phyloP scores from a whole-genome alignment of 2,329 filamentous ascomycete genomes.

The Beauveria scarabaeidicola region DNA sequence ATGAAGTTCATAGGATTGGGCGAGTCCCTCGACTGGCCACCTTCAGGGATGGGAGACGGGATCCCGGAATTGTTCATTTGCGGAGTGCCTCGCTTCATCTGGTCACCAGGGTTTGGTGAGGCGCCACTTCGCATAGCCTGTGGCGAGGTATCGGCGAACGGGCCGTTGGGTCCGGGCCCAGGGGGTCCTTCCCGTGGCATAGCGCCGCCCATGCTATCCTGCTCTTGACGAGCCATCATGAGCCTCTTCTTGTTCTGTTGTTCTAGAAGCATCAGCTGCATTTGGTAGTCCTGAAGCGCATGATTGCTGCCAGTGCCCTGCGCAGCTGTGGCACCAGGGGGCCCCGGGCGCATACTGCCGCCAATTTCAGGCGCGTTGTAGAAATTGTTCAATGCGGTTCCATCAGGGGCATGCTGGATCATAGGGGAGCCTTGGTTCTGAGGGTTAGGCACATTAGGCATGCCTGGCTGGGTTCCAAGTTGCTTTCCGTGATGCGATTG shows the following conservation, averaged over 20 bases:
- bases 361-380: slow-evolving; percentile 58
- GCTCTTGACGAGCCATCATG: slow-evolving; percentile 74
- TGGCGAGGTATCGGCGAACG: slow-evolving; percentile 63
- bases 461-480: slow-evolving; percentile 66
- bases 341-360: slow-evolving; percentile 49
- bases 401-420: slow-evolving; percentile 66
- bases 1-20: slow-evolving; percentile 59
- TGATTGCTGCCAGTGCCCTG: slow-evolving; percentile 55
- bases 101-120: slow-evolving; percentile 68
- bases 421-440: slow-evolving; percentile 74
- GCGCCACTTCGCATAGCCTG: slow-evolving; percentile 60
- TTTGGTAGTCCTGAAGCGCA: slow-evolving; percentile 78
- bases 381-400: slow-evolving; percentile 44
- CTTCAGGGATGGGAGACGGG: slow-evolving; percentile 64
- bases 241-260: slow-evolving; percentile 82
- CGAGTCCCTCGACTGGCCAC: slow-evolving; percentile 55
- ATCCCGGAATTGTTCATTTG: slow-evolving; percentile 63
- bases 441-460: slow-evolving; percentile 64
- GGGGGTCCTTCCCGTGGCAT: slow-evolving; percentile 44
- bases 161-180: slow-evolving; percentile 49
- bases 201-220: slow-evolving; percentile 47
- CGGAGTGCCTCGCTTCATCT: slow-evolving; percentile 70
- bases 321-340: slow-evolving; percentile 37
- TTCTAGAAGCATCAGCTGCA: slow-evolving; percentile 80
- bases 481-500: slow-evolving; percentile 73